Conservation (phyloP, 1,139 yeast genomes). For the Diutina ranongensis region DNA sequence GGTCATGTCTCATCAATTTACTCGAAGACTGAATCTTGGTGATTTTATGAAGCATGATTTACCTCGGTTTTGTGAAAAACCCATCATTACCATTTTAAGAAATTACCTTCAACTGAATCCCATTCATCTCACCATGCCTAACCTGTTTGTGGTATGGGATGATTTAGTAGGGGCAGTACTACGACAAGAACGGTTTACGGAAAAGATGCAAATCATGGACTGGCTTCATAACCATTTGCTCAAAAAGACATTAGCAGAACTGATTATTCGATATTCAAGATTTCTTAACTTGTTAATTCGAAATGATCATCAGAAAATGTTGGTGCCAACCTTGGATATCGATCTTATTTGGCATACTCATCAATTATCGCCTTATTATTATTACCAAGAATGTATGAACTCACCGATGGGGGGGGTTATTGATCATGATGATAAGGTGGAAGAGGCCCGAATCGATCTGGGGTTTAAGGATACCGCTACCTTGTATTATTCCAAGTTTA, state of each 20-base stretch:
- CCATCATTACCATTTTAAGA: slow-evolving; percentile 8
- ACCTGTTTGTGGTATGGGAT: slow-evolving; percentile 14
- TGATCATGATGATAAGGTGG: slow-evolving; percentile 22
- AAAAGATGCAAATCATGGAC: slow-evolving; percentile 19
- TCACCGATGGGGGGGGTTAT: slow-evolving; percentile 11
- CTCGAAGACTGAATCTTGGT: neutral
- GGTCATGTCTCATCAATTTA: neutral
- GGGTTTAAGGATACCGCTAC: slow-evolving; percentile 15
- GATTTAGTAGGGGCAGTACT: slow-evolving; percentile 23
- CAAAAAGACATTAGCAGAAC: slow-evolving; percentile 13
- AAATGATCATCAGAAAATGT: slow-evolving; percentile 9
- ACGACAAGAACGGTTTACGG: slow-evolving; percentile 22
- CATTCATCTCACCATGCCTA: slow-evolving; percentile 13
- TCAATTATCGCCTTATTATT: slow-evolving; percentile 18
- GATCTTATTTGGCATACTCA: slow-evolving; percentile 33
- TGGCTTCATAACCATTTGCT: slow-evolving; percentile 19
- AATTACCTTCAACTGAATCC: slow-evolving; percentile 14
- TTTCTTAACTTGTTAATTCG: slow-evolving; percentile 15
- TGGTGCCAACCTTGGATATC: slow-evolving; percentile 29
- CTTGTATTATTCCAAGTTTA: slow-evolving; percentile 13
- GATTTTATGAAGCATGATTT: slow-evolving; percentile 5
- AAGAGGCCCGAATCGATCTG: slow-evolving; percentile 13
- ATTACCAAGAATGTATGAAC: slow-evolving; percentile 14
- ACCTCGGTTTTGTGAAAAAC: slow-evolving; percentile 5
- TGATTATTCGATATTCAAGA: slow-evolving; percentile 16